These are phyloP conservation scores for Starmerella vaccinii DNA, from an alignment of 805 yeast species.

Conservation along the genomic window DNA sequence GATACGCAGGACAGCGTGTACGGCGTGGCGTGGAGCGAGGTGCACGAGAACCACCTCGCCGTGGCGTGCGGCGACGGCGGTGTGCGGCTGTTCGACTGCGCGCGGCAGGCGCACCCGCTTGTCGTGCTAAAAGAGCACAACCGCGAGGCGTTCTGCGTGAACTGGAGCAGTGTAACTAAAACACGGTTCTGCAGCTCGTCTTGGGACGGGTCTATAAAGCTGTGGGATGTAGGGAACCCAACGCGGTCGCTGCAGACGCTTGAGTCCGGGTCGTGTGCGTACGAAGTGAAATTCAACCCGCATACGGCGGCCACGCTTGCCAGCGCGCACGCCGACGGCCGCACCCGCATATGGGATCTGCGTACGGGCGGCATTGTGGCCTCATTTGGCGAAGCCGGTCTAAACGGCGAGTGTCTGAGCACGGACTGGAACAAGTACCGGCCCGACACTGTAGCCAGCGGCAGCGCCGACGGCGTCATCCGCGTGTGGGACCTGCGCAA, in stretches of 20 bases:
- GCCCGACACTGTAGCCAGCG: slow-evolving; percentile 68
- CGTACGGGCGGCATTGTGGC: slow-evolving; percentile 36
- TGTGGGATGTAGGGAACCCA: slow-evolving; percentile 28
- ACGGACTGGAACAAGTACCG: slow-evolving; percentile 90
- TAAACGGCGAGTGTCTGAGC: slow-evolving; percentile 67
- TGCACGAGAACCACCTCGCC: slow-evolving; percentile 74
- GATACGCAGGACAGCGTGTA: slow-evolving; percentile 91
- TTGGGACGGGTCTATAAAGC: slow-evolving; percentile 84
- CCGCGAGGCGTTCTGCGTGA: slow-evolving; percentile 60
- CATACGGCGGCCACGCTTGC: slow-evolving; percentile 63
- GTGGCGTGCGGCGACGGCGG: slow-evolving; percentile 88
- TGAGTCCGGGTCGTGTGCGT: slow-evolving; percentile 33
- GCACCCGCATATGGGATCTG: slow-evolving; percentile 71
- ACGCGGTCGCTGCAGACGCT: slow-evolving; percentile 10
- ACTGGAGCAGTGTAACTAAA: slow-evolving; percentile 66
- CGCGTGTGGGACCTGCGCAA: slow-evolving; percentile 83
- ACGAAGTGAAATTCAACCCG: slow-evolving; percentile 73
- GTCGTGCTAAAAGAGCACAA: slow-evolving; percentile 50
- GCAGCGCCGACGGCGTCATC: slow-evolving; percentile 81
- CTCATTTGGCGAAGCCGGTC: slow-evolving; percentile 49
- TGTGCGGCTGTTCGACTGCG: slow-evolving; percentile 67
- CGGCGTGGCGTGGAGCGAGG: slow-evolving; percentile 82
- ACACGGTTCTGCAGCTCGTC: slow-evolving; percentile 62
- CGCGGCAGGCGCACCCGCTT: slow-evolving; percentile 30
- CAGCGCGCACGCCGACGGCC: slow-evolving; percentile 65